Base-by-base conservation (phyloP, 2,329 filamentous ascomycete species). In the Phaeomoniella chlamydospora region DNA sequence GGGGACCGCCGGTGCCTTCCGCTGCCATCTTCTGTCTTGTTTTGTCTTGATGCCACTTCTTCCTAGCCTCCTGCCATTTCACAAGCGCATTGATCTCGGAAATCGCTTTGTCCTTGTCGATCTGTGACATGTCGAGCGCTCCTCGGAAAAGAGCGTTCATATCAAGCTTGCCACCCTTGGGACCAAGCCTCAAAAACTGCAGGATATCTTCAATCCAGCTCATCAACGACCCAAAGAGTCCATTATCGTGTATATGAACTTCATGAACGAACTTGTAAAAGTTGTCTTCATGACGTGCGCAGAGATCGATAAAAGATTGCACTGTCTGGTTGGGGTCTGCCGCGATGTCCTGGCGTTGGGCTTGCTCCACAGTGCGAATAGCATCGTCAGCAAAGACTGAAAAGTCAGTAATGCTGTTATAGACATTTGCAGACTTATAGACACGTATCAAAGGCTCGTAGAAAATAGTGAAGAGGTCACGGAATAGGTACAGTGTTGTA, bases 231-330 rank as follows among this genome's bases (percentile, higher is more conserved):
- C 86, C 87, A 49, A 98, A 98, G 1, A 98, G 72, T 1, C 90
- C 90, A 43, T 98, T 93, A 55, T 98, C 90, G 50, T 98, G 88
- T 4, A 83, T 77, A 53, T 98, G 90, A 1, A 98, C 88, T 59
- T 98, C 90, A 56, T 98, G 90, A 3, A 98, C 81, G 55, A 98
- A 98, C 56, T 94, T 96, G 70, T 96, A 98, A 54, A 98, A 88
- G 59, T 93, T 93, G 54, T 92, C 77, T 58, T 98, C 85, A 55
- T 98, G 90, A 31, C 90, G 76, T 45, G 84, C 80, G 57, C 90
- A 98, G 15, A 98, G 71, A 52, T 98, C 90, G 51, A 98, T 98
- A 52, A 98, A 98, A 12, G 86, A 80, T 55, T 98, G 90, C 1
- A 98, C 90, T 0, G 90, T 98, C 63, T 94, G 87, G 55, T 98